Evolutionary conservation across 2,329 filamentous ascomycete genomes (phyloP).

Genomic region (Cercospora zeae-maydis): DNA sequence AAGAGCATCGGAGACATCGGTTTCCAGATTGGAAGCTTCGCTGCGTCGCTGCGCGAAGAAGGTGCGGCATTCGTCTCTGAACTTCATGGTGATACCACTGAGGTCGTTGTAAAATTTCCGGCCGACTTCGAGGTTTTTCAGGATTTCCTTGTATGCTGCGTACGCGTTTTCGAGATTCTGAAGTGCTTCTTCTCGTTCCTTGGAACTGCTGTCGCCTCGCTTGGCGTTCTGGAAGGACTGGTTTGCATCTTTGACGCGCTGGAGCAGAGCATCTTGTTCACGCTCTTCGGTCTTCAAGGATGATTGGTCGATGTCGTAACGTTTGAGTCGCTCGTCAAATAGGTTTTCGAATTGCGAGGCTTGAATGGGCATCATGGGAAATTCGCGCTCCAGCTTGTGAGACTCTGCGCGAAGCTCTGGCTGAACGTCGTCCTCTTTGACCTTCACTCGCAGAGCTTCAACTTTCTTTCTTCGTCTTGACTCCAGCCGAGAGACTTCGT

Average conservation of each 20-base stretch:
- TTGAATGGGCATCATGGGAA: constrained; percentile 77
- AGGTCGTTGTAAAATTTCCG: constrained; percentile 97
- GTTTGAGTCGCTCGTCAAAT: constrained; percentile 75
- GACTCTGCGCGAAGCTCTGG: constrained; percentile 78
- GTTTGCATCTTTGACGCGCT: constrained; percentile 70
- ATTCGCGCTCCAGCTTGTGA: constrained; percentile 77
- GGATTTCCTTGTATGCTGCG: constrained; percentile 93
- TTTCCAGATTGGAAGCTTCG: constrained; percentile 75
- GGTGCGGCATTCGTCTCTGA: constrained; percentile 72
- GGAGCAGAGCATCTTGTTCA: constrained; percentile 71
- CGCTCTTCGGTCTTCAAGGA: constrained; percentile 67
- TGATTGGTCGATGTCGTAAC: constrained; percentile 75
- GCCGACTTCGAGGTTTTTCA: constrained; percentile 84
- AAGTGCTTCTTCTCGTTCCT: constrained; percentile 78
- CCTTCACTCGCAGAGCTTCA: constrained; percentile 73
- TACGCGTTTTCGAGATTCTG: constrained; percentile 89
- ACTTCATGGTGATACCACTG: constrained; percentile 77
- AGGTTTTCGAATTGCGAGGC: constrained; percentile 89
- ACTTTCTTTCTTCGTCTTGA: constrained; percentile 74
- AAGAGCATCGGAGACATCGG: constrained; percentile 61
- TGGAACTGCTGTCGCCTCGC: constrained; percentile 61
- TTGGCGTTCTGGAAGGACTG: constrained; percentile 71
- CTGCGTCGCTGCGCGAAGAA: constrained; percentile 78
- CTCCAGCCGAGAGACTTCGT: constrained; percentile 80
- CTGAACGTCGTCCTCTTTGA: constrained; percentile 81